Base-by-base conservation (phyloP, 176 grass and related monocot genomes). In the Hsuehochloa calcarea region DNA sequence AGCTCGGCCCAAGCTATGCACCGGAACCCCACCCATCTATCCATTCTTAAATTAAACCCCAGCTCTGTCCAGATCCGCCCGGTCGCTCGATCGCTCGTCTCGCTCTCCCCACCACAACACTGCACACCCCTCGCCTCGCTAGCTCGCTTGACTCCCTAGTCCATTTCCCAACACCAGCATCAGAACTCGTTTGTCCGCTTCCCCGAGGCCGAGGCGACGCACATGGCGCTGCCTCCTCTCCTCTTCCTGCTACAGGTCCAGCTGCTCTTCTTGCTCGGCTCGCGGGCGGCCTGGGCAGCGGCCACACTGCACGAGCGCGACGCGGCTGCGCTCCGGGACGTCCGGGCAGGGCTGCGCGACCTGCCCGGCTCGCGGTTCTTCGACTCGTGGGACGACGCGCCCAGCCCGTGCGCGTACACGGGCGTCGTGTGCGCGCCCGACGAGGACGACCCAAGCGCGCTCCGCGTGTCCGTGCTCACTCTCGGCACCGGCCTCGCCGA, bases 351-450 rank as follows among this genome's bases (percentile, higher is more conserved):
- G 7, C 86, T 97, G 22, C 86, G 75, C 2, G 94, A 93, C 80
- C 88, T 94, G 6, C 88, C 86, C 4, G 94, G 85, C 12, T 94
- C 90, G 66, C 85, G 84, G 16, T 97, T 92, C 92, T 94, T 97
- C 88, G 85, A 91, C 31, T 83, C 83, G 3, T 97, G 94, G 94
- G 80, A 89, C 76, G 88, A 89, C 80, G 74, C 39, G 38, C 63
- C 61, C 26, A 52, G 77, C 45, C 94, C 92, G 46, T 97, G 90
- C 76, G 50, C 84, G 19, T 94, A 94, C 68, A 79, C 86, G 1
- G 94, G 94, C 47, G 86, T 97, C 16, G 85, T 91, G 23, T 97
- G 94, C 75, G 75, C 90, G 20, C 75, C 76, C 20, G 92, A 92
- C 61, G 68, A 66, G 3, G 65, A 81, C 20, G 76, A 80, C 58